Base-by-base conservation (phyloP, 441 rosid species). In the Eutrema salsugineum region DNA sequence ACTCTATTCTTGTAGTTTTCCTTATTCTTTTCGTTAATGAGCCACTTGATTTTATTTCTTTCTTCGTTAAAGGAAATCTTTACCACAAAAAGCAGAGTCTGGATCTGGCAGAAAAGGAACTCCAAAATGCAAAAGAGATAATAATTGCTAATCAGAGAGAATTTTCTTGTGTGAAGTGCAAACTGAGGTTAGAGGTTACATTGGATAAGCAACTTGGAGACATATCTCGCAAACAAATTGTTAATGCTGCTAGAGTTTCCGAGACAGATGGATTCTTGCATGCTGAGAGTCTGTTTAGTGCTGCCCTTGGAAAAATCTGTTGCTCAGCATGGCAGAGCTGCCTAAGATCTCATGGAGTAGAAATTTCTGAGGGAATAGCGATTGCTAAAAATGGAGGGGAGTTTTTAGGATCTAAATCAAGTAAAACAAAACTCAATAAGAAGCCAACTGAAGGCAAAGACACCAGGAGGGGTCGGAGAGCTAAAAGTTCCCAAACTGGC, bases 131-230 rank as follows among this genome's bases (percentile, higher is more conserved):
- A 36, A 87, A 84, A 77, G 81, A 80, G 47, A 76, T 72, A 68
- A 46, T 95, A 73, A 67, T 43, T 11, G 66, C 79, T 53, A 79
- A 73, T 35, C 53, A 70, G 73, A 65, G 30, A 33, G 51, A 35
- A 10, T 78, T 84, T 68, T 78, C 96, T 50, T 91, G 98, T 75
- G 42, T 30, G 46, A 91, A 80, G 78, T 95, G 99, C 80, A 83
- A 73, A 80, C 62, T 85, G 77, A 78, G 86, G 79, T 82, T 87
- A 46, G 89, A 93, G 80, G 83, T 69, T 71, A 81, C 77, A 76
- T 71, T 88, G 55, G 83, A 83, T 72, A 83, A 76, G 77, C 92
- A 87, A 77, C 87, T 87, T 33, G 97, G 91, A 78, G 91, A 89
- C 82, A 77, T 93, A 79, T 77, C 65, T 54, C 82, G 83, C 59